phyloP scores from a whole-genome alignment of 768 basidiomycete species.

The Tremella fuciformis region DNA sequence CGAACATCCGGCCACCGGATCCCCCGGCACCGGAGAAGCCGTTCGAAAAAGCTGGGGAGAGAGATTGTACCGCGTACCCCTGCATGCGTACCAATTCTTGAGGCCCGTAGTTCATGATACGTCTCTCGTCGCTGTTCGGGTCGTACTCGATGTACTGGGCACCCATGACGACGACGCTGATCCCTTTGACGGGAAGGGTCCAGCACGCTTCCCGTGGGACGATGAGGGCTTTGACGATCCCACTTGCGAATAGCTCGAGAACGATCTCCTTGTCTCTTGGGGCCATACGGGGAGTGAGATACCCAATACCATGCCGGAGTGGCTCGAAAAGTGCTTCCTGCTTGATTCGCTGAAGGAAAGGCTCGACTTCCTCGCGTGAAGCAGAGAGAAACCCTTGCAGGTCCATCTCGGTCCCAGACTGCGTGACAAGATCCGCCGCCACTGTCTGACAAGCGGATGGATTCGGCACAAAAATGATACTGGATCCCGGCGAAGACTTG shows the following conservation, averaged over 20 bases:
- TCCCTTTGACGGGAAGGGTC: slow-evolving; percentile 79
- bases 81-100: slow-evolving; percentile 89
- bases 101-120: slow-evolving; percentile 73
- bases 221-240: slow-evolving; percentile 73
- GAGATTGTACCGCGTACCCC: slow-evolving; percentile 60
- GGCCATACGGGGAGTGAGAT: slow-evolving; percentile 72
- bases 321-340: slow-evolving; percentile 68
- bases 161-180: slow-evolving; percentile 82
- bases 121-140: slow-evolving; percentile 58
- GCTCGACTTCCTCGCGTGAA: slow-evolving; percentile 61
- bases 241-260: slow-evolving; percentile 76
- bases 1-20: slow-evolving; percentile 61
- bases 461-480: slow-evolving; percentile 86
- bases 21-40: slow-evolving; percentile 1
- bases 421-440: slow-evolving; percentile 81
- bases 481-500: slow-evolving; percentile 54
- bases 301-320: slow-evolving; percentile 78
- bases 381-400: slow-evolving; percentile 49
- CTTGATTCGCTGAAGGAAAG: slow-evolving; percentile 61
- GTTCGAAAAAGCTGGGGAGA: slow-evolving; percentile 13
- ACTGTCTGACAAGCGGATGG: slow-evolving; percentile 68
- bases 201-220: slow-evolving; percentile 81
- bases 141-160: slow-evolving; percentile 69
- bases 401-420: slow-evolving; percentile 73
- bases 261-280: slow-evolving; percentile 68